Base-by-base conservation (phyloP, 2,329 filamentous ascomycete genomes). In the Neofusicoccum cordaticola region DNA sequence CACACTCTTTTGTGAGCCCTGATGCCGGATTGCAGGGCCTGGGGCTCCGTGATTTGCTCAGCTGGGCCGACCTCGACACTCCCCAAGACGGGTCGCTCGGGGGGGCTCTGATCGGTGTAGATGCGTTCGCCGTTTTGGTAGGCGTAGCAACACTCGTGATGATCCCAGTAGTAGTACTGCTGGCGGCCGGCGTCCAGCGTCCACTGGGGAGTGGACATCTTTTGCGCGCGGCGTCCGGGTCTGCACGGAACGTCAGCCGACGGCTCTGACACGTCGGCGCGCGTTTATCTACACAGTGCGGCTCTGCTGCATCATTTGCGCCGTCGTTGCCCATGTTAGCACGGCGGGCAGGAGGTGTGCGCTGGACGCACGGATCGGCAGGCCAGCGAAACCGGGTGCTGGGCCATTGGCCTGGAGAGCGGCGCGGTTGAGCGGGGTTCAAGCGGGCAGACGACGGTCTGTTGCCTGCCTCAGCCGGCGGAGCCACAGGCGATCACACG, bases 31-130 rank as follows among this genome's bases (percentile, higher is more conserved):
- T 4, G 34, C n/a, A 64, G 45, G 15, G 45, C 62, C 9, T 22
- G 31, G 11, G 42, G 51, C 22, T 64, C 62, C 8, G 62, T 64
- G 27, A 64, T 48, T 12, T 39, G 22, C 15, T 64, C 52, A 4
- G 51, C 34, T 2, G 52, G 44, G 3, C 52, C 62, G 15, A 1
- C 56, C 15, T 60, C 41, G n/a, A 60, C 42, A 8, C 5, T 58
- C 13, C 17, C 39, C 4, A 13, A n/a, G 15, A 58, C 53, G 9
- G 5, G 8, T 31, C 17, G 13, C 12, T 11, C 9, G 42, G 15
- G n/a, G 17, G 2, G 1, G 15, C 37, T 5, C 4, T 19, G 39
- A 2, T 12, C 15, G 15, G 56, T 27, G 12, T 11, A 44, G 5
- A 57, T 19, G 15, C 12, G 39, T 1, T n/a, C 57, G 35, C 17